Evolutionary conservation across 495 filamentous ascomycete genomes (phyloP), one percentile per base, ranked within the genome.

Genomic region (Penicillium psychrofluorescens): DNA sequence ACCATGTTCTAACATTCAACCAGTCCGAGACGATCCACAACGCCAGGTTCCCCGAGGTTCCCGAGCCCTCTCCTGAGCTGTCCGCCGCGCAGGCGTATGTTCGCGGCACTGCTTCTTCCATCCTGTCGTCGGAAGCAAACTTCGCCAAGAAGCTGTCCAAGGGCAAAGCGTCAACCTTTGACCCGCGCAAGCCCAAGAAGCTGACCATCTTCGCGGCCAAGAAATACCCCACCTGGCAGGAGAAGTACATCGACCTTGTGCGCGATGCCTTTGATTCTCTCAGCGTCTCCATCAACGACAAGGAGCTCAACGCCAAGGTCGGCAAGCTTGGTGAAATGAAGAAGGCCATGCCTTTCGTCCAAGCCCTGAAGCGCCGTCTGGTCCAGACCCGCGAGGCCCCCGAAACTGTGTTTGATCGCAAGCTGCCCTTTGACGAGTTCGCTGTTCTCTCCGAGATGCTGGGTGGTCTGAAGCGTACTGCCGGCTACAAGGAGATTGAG

Each of bases 281-380:
- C 34, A 77, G 56, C 45, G 48, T 87, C 46, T 60, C 58, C 15
- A 59, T 85, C 51, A 80, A 94, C 49, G 88, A 95, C 56, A 94
- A 92, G 70, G 78, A 77, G 42, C 68, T 96, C 13, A 86, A 78
- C 53, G 76, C 76, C 40, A 77, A 81, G 54, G 76, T 91, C 14
- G 77, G 75, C 53, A 90, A 90, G 68, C 77, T 92, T 56, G 75
- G 78, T 27, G 91, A 96, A 66, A 87, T 85, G 77, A 98, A 98
- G 79, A 88, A 91, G 66, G 91, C 88, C 22, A 97, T 97, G 92
- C 94, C 94, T 6, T 98, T 96, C 56, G 81, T 97, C 5, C 89
- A 97, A 64, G 66, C 57, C 1, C 66, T 98, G 39, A 96, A 95
- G 83, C 83, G 78, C 54, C 76, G 86, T 13, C 74, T 98, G 16